A percentile compares a stretch with the other conserved stretches of the same genome.
Evolutionary conservation across 257 asterid species (phyloP).

Genomic region (Forsythia viridissima): DNA sequence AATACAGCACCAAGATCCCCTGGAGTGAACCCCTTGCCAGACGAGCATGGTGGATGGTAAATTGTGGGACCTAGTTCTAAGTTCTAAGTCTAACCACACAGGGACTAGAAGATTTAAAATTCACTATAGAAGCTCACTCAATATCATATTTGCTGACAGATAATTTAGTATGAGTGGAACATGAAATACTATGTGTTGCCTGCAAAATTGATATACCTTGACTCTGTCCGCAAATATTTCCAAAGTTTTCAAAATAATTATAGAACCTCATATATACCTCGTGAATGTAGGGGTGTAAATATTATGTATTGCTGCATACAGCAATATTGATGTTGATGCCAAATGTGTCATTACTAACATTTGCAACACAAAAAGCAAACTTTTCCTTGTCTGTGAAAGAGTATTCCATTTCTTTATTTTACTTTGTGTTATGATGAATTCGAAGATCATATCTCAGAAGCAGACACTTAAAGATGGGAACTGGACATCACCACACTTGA

Average conservation of each 20-base stretch:
- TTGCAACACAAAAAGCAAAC: neutral
- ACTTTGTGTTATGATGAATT: neutral
- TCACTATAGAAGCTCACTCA: neutral
- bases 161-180: neutral
- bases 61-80: neutral
- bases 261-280: neutral
- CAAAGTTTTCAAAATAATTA: neutral
- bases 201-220: neutral
- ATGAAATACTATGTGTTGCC: neutral
- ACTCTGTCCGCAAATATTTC: neutral
- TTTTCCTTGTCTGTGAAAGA: neutral
- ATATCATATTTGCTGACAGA: neutral
- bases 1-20: neutral
- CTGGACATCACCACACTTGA: neutral
- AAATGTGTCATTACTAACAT: neutral
- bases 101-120: neutral
- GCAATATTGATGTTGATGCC: neutral
- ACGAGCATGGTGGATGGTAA: neutral
- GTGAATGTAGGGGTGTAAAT: neutral
- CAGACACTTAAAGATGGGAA: neutral
- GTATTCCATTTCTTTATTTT: neutral
- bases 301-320: neutral
- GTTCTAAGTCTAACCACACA: neutral
- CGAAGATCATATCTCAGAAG: neutral
- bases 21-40: neutral